phyloP scores from a whole-genome alignment of 768 basidiomycete species.

The Coprinellus micaceus region DNA sequence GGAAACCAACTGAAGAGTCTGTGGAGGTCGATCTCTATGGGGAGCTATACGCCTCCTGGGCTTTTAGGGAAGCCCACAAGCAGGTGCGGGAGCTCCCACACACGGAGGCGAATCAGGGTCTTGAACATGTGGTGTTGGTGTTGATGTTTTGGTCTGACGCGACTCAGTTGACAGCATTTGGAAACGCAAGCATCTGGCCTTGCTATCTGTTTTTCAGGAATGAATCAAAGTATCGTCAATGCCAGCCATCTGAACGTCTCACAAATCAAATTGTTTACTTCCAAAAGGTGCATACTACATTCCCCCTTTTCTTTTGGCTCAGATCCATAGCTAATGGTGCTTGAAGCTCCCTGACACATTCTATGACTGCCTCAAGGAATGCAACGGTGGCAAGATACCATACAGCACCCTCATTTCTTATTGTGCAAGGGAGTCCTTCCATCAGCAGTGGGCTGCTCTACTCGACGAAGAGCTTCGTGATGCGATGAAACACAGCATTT shows the following conservation, averaged over 20 bases:
- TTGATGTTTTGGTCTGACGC: conserved; percentile 25
- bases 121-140: conserved; percentile 19
- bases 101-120: not conserved
- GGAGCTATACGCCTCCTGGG: conserved; percentile 17
- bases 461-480: conserved; percentile 30
- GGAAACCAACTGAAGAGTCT: not conserved
- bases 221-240: conserved; percentile 17
- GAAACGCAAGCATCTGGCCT: conserved; percentile 16
- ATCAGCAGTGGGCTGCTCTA: conserved; percentile 27
- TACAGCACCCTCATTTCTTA: conserved; percentile 23
- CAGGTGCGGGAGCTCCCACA: not conserved
- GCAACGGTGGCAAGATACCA: conserved; percentile 16
- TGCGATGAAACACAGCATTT: conserved; percentile 32
- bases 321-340: too few relatives aligned
- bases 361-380: conserved; percentile 11
- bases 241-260: conserved; percentile 9
- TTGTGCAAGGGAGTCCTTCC: conserved; percentile 30
- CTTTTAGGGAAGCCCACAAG: conserved; percentile 12
- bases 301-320: too few relatives aligned
- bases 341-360: conserved; percentile 20
- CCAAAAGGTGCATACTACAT: not conserved
- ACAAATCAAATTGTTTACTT: conserved; percentile 20
- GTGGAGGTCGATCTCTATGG: conserved; percentile 11
- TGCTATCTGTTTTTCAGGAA: conserved; percentile 18
- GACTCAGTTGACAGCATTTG: conserved; percentile 16